phyloP scores from a whole-genome alignment of 225 moss, liverwort and hornwort species.

The Straminergon stramineum region DNA sequence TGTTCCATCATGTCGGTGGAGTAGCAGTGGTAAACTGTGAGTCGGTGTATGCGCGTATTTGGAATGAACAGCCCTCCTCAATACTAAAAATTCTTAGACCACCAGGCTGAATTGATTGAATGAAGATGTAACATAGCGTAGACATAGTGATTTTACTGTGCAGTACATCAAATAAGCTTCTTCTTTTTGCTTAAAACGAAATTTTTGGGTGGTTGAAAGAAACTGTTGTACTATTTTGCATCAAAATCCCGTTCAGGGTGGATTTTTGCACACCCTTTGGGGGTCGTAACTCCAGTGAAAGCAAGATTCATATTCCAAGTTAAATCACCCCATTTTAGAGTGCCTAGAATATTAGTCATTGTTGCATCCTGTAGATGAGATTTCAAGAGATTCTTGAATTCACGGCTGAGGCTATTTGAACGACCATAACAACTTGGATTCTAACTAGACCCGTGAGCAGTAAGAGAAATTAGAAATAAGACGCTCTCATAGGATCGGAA shows the following conservation, averaged over 20 bases:
- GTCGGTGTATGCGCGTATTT: not conserved
- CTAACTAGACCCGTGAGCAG: not conserved
- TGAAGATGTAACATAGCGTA: not conserved
- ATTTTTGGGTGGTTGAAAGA: not conserved
- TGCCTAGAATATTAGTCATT: not conserved
- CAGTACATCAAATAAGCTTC: not conserved
- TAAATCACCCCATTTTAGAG: too few species aligned
- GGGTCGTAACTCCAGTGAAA: not conserved
- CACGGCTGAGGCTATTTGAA: not conserved
- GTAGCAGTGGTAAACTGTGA: not conserved
- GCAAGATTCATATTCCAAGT: not conserved
- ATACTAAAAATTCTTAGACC: not conserved
- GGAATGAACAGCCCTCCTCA: not conserved
- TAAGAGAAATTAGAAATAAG: not conserved
- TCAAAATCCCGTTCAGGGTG: not conserved
- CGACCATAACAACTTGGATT: not conserved
- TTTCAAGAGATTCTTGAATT: not conserved
- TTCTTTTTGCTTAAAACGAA: not conserved
- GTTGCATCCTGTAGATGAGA: not conserved
- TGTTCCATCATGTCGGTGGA: not conserved
- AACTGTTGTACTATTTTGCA: not conserved
- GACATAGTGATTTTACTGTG: not conserved
- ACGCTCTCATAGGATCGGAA: not conserved
- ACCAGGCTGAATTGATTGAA: not conserved
- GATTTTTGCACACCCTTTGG: not conserved